Evolutionary conservation across 192 early-diverging fungal genomes (phyloP), one percentile per base, ranked within the genome.

Genomic region (Coemansia sp.): DNA sequence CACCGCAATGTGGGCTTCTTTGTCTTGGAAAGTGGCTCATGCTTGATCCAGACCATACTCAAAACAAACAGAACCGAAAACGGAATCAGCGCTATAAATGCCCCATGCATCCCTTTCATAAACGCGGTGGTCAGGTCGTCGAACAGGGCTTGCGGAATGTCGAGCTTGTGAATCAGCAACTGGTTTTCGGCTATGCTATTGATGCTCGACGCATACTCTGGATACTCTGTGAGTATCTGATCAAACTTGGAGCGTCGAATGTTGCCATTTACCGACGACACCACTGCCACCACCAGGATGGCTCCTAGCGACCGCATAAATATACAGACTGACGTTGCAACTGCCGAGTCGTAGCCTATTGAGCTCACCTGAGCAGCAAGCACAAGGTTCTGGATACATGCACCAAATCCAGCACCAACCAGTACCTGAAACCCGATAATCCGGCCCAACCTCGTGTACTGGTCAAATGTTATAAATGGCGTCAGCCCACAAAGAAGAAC

Each of bases 371-470:
- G 94, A 2, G 87, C 83, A 3, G 84, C 88, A 50, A 93, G 69
- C 61, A 92, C 82, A 20, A 85, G 81, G 1, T 86, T 87, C 76
- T 93, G 92, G 52, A 94, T 75, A 54, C 87, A 80, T 27, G 71
- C 79, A 30, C 94, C 93, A 42, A 88, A 79, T n/a, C 94, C 94
- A 20, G 86, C 36, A 4, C 92, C 94, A 31, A 85, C 61, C 55
- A 93, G 65, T 22, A 94, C 54, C 57, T 93, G 67, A 56, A 79
- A 87, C 14, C 84, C 81, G 29, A 88, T 85, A 45, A 86, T 86
- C n/a, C 78, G 31, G 4, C 70, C 83, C 37, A 75, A 47, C 27
- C 74, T 72, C 6, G 87, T 82, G 7, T 73, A 31, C 22, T 61
- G 73, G 65, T 85, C 78, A 20, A 92, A 69, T 15, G 86, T 70